These are phyloP conservation scores for Extremus antarcticus DNA, from an alignment of 495 filamentous ascomycete species.

Conservation along the genomic window DNA sequence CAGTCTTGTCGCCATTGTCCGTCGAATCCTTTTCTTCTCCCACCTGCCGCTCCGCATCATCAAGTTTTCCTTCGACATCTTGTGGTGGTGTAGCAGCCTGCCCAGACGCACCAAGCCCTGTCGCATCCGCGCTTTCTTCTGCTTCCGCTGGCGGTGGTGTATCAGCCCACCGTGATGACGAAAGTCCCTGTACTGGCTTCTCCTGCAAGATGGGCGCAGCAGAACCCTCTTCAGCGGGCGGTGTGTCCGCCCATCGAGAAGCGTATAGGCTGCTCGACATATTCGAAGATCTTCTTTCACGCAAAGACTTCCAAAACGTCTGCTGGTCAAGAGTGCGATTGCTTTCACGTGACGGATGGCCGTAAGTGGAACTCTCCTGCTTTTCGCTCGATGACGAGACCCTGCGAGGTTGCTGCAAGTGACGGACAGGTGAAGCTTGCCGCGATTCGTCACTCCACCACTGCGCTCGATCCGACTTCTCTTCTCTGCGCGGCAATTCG, in stretches of 20 bases:
- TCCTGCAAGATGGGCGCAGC: neutral
- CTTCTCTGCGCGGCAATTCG: slow-evolving; percentile 21
- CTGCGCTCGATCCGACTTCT: slow-evolving; percentile 15
- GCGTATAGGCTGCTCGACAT: slow-evolving; percentile 16
- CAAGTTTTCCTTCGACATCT: neutral
- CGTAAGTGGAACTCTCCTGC: neutral
- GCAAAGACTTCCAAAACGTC: slow-evolving; percentile 28
- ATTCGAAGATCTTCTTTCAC: slow-evolving; percentile 7
- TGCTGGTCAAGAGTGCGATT: slow-evolving; percentile 31
- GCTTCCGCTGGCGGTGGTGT: slow-evolving; percentile 6
- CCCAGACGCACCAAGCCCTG: neutral
- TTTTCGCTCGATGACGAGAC: neutral
- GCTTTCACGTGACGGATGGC: slow-evolving; percentile 23
- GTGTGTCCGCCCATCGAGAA: slow-evolving; percentile 12
- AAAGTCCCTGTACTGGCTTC: slow-evolving; percentile 3
- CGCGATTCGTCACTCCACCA: slow-evolving; percentile 26
- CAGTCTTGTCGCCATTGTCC: no score
- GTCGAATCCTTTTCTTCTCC: no score
- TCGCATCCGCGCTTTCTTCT: neutral
- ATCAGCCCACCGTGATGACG: slow-evolving; percentile 11
- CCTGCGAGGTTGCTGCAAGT: neutral
- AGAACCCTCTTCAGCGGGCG: neutral
- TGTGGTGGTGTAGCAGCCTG: neutral
- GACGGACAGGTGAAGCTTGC: neutral
- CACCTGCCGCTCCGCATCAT: no score